phyloP scores from a whole-genome alignment of 305 asterid genomes.

The Salvia sclarea region DNA sequence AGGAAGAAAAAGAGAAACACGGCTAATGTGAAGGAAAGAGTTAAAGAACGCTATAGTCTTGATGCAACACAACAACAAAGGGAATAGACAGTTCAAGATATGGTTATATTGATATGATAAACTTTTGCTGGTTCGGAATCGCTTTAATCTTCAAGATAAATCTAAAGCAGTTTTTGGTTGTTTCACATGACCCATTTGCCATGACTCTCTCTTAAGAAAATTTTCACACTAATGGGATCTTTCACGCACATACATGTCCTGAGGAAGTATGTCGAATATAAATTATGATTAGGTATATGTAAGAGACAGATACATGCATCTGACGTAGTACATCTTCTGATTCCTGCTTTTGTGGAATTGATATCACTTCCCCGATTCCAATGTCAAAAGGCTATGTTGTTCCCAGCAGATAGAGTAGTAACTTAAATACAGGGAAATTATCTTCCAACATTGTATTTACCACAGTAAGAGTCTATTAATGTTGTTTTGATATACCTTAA shows the following conservation, averaged over 20 bases:
- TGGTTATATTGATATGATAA: constrained; percentile 1
- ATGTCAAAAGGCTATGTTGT: not conserved
- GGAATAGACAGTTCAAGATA: not conserved
- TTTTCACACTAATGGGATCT: constrained; percentile 5
- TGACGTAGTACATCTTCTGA: not conserved
- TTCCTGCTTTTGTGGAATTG: not conserved
- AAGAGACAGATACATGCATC: not conserved
- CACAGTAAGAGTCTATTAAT: not conserved
- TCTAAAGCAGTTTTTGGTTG: not conserved
- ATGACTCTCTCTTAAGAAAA: not conserved
- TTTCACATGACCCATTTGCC: constrained; percentile 3
- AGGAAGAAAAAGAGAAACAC: constrained; percentile 27
- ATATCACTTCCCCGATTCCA: not conserved
- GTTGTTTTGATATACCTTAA: not conserved
- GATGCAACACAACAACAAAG: constrained; percentile 14
- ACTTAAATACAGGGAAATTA: not conserved
- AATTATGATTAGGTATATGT: not conserved
- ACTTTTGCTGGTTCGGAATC: not conserved
- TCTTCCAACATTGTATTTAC: not conserved
- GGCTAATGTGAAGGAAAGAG: constrained; percentile 29
- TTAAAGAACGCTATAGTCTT: constrained; percentile 19
- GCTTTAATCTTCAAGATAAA: constrained; percentile 4
- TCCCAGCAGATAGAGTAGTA: not conserved
- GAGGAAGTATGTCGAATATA: not conserved
- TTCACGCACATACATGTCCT: not conserved